A percentile compares a stretch with the other conserved stretches of the same genome.
Evolutionary conservation across 2,329 filamentous ascomycete species (phyloP).

Genomic region (Cercospora berteroae): DNA sequence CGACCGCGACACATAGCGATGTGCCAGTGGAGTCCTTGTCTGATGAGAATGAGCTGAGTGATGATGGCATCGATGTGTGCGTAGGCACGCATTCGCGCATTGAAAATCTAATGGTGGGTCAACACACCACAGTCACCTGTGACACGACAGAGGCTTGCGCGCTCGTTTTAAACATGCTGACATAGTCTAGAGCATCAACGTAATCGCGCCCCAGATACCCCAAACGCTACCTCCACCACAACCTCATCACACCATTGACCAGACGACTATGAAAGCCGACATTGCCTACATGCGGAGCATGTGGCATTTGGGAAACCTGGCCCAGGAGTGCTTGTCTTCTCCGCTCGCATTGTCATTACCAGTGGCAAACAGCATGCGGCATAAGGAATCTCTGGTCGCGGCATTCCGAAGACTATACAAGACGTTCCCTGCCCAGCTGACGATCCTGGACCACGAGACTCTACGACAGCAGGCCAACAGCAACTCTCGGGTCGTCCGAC

Average conservation of each 20-base stretch:
- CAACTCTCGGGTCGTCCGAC: conserved; percentile 66
- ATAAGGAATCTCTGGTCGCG: conserved; percentile 67
- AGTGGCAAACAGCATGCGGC: conserved; percentile 64
- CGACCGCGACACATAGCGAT: conserved; percentile 75
- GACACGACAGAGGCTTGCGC: background rate
- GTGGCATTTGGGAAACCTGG: conserved; percentile 75
- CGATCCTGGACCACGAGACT: conserved; percentile 63
- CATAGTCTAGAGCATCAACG: conserved; percentile 43
- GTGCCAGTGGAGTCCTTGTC: conserved; percentile 71
- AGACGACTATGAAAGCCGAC: conserved; percentile 35
- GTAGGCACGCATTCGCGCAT: conserved; percentile 41
- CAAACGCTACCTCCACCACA: conserved; percentile 34
- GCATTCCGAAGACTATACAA: conserved; percentile 70
- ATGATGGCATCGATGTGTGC: conserved; percentile 61
- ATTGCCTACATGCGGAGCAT: conserved; percentile 66
- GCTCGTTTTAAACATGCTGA: background rate
- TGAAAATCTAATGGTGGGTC: conserved; percentile 48
- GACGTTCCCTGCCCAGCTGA: conserved; percentile 69
- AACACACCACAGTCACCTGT: background rate
- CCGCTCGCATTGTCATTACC: conserved; percentile 72
- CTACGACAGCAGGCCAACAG: conserved; percentile 57
- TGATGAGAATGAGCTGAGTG: conserved; percentile 57
- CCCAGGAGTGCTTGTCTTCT: conserved; percentile 73
- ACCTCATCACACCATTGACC: conserved; percentile 38
- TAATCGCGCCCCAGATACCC: conserved; percentile 45